Evolutionary conservation across 2,329 filamentous ascomycete genomes (phyloP).

Genomic region (Penicillium sp.): DNA sequence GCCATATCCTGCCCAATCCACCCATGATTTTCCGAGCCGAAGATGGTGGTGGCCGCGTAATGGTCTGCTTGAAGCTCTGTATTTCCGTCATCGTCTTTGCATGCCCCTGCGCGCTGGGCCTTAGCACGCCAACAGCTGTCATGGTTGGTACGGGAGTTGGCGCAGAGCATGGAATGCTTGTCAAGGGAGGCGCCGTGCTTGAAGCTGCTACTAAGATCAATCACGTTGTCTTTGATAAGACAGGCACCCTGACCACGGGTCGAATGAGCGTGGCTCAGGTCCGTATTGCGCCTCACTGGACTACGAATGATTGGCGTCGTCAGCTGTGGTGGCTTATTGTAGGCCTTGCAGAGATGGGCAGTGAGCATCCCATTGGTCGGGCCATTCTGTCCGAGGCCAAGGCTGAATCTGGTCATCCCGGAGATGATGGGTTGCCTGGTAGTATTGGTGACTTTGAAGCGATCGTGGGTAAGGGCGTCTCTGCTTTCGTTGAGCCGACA

Average conservation of each 20-base stretch:
- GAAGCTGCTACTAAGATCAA: constrained; percentile 87
- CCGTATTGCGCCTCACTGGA: constrained; percentile 65
- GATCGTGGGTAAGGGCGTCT: constrained; percentile 77
- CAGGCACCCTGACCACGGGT: constrained; percentile 86
- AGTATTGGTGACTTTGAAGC: constrained; percentile 80
- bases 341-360: constrained; percentile 90
- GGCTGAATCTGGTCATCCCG: constrained; percentile 65
- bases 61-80: constrained; percentile 95
- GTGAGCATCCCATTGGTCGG: constrained; percentile 92
- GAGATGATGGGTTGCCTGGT: constrained; percentile 73
- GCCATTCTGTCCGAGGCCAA: constrained; percentile 76
- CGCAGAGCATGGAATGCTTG: constrained; percentile 92
- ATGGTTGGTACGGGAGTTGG: constrained; percentile 99
- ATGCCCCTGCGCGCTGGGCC: constrained; percentile 91
- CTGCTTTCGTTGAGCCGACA: constrained; percentile 73
- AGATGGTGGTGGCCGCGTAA: constrained; percentile 80
- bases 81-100: constrained; percentile 98
- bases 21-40: constrained; percentile 80
- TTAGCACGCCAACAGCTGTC: constrained; percentile 92
- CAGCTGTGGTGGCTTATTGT: constrained; percentile 94
- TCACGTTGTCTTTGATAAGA: constrained; percentile 91
- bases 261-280: constrained; percentile 86
- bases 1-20: constrained; percentile 76
- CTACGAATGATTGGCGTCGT: constrained; percentile 60
- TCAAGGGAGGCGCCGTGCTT: constrained; percentile 89